A percentile compares a stretch with the other conserved stretches of the same genome.
phyloP scores from a whole-genome alignment of 2,329 filamentous ascomycete species.

The Plectosphaerella cucumerina region DNA sequence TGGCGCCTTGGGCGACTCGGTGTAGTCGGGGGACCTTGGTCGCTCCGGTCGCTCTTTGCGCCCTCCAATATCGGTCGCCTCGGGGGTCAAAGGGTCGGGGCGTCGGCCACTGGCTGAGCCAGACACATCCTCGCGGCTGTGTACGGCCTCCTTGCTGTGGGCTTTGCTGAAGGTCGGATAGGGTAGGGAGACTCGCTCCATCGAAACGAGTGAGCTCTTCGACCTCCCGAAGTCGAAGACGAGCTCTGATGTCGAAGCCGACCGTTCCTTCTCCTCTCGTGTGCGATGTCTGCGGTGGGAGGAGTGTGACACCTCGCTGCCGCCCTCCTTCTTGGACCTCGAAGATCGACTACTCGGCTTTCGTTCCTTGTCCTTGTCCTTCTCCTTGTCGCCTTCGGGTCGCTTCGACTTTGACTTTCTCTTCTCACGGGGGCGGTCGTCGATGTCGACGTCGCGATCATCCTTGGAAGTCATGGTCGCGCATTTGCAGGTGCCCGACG shows the following conservation, averaged over 20 bases:
- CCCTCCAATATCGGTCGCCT: constrained; percentile 64
- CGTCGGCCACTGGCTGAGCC: constrained; percentile 21
- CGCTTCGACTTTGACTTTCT: constrained; percentile 3
- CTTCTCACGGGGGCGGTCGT: constrained; percentile 35
- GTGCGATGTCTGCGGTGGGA: constrained; percentile 13
- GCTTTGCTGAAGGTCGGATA: constrained; percentile 87
- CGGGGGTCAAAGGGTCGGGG: constrained; percentile 58
- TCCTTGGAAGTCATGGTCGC: constrained; percentile 33
- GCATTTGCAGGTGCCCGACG: constrained; percentile 12
- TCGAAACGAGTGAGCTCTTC: constrained; percentile 28
- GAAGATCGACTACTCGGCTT: constrained; percentile 15
- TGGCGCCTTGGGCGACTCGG: constrained; percentile 26
- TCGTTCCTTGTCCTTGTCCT: constrained; percentile 13
- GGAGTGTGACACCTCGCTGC: constrained; percentile 10
- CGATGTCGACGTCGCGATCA: constrained; percentile 33
- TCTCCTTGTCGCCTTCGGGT: constrained; percentile 8
- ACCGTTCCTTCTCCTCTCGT: constrained; percentile 21
- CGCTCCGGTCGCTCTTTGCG: constrained; percentile 40
- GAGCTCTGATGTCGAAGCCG: constrained; percentile 42
- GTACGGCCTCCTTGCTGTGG: constrained; percentile 82
- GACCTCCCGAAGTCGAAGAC: constrained; percentile 38
- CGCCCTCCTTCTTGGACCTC: constrained; percentile 10
- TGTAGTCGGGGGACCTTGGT: constrained; percentile 43
- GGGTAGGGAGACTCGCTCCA: constrained; percentile 52
- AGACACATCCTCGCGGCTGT: constrained; percentile 52